Conservation (phyloP, 2,329 filamentous ascomycete species). For the Parastagonospora avenae region DNA sequence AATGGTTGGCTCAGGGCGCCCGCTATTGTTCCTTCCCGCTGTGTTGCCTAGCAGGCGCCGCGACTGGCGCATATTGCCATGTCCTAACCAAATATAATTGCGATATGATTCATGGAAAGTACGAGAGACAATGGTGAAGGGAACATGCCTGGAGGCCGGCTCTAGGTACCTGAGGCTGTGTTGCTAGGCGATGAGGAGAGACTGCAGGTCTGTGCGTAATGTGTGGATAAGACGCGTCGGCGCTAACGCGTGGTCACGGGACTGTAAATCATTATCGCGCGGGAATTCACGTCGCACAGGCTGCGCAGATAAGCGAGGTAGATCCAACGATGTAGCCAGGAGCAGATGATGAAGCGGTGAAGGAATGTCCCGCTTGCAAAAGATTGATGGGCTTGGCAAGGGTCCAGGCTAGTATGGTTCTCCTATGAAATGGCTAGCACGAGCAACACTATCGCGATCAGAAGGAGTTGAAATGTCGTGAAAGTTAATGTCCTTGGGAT, state of each 20-base stretch:
- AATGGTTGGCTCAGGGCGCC: conserved; percentile 6
- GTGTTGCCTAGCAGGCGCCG: conserved; percentile 4
- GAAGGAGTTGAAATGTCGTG: too few relatives aligned
- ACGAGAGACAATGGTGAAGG: neutral
- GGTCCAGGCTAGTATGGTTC: neutral
- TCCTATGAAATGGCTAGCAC: too few relatives aligned
- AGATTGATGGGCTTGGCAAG: neutral
- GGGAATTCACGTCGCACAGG: too few relatives aligned
- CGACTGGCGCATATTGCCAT: conserved; percentile 10
- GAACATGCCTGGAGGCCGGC: conserved; percentile 15
- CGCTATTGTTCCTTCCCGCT: conserved; percentile 1
- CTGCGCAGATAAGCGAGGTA: neutral
- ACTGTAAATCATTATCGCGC: neutral
- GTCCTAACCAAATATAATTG: neutral
- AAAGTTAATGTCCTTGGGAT: too few relatives aligned
- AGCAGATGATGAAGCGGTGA: too few relatives aligned
- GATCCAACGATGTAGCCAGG: too few relatives aligned
- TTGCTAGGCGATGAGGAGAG: conserved; percentile 11
- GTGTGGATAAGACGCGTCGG: conserved; percentile 5
- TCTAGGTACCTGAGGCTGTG: conserved; percentile 29
- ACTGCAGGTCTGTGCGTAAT: conserved; percentile 15
- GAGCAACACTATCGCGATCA: too few relatives aligned
- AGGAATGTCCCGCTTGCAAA: neutral
- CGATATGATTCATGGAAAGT: neutral
- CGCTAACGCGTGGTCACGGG: conserved; percentile 29